phyloP scores from a whole-genome alignment of 2,329 filamentous ascomycete genomes.

The Aschersonia sp. region DNA sequence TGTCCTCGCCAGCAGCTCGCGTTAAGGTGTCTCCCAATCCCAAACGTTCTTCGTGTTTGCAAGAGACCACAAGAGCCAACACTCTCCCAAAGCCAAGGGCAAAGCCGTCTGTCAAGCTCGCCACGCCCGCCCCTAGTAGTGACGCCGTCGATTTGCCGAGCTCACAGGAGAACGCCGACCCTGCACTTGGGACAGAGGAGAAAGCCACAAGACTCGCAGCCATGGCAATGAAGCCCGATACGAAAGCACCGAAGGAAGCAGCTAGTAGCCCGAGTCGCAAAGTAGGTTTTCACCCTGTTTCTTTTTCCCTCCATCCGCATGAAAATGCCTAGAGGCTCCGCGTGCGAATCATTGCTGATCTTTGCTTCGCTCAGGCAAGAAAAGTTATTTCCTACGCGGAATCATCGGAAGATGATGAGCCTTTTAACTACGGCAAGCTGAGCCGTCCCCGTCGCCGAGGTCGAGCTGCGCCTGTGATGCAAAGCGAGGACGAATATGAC shows the following conservation, averaged over 20 bases:
- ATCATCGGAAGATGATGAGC: conserved; percentile 66
- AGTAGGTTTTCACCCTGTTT: conserved; percentile 28
- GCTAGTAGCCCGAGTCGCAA: conserved; percentile 68
- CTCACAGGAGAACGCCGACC: conserved; percentile 51
- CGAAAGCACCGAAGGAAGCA: conserved; percentile 12
- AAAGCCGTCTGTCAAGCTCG: conserved; percentile 24
- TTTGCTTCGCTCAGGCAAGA: conserved; percentile 24
- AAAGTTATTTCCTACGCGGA: conserved; percentile 68
- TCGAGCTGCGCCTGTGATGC: conserved; percentile 43
- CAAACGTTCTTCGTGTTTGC: conserved; percentile 19
- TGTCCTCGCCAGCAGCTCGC: conserved; percentile 16
- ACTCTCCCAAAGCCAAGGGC: conserved; percentile 18
- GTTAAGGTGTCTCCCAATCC: conserved; percentile 17
- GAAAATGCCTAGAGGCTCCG: no score
- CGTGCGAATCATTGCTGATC: background rate
- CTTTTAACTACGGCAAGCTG: conserved; percentile 36
- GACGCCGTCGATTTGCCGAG: conserved; percentile 54
- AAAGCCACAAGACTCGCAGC: conserved; percentile 18
- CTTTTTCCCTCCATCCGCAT: background rate
- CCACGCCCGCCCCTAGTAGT: conserved; percentile 71
- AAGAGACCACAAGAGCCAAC: conserved; percentile 27
- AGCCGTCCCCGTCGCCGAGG: conserved; percentile 23
- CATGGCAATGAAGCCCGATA: conserved; percentile 13
- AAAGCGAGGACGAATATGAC: conserved; percentile 58
- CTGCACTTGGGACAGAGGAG: conserved; percentile 30